Base-by-base conservation (phyloP, 2,329 filamentous ascomycete genomes). In the Catunica adiposa region DNA sequence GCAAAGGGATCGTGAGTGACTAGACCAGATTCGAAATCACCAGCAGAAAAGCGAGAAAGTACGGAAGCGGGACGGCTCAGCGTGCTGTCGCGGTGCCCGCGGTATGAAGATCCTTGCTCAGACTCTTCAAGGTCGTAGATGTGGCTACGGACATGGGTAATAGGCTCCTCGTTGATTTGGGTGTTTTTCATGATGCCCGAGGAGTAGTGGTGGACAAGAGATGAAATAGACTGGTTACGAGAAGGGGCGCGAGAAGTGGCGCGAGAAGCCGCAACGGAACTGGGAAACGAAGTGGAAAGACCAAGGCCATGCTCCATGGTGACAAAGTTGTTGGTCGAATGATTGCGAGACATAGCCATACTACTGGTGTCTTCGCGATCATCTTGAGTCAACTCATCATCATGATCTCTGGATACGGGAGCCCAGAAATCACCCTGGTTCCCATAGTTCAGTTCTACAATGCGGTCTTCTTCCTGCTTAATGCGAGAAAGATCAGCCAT, bases 41-140 rank as follows among this genome's bases (percentile, higher is more conserved):
- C 68, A 0, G 79, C 80, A 2, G 80, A 83, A 31, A 51, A 51
- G 68, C 82, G 75, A 53, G 84, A 79, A 63, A 84, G 80, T 63
- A 81, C 79, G 59, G 86, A 92, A 54, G 86, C 87, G 3, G 85
- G 81, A 69, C 89, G 78, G 65, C 89, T 95, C 34, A 87, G 84
- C 3, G 86, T 86, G 53, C 87, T 78, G 46, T 79, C 80, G 44
- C 82, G 78, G 53, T 76, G 70, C 22, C 71, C 68, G 23, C 77
- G 71, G 26, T 29, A 31, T 11, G 48, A 51, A 3, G 44, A 20
- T n/a, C 48, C 15, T n/a, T 51, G 15, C 17, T 20, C 25, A 5
- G 15, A 29, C 2, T 83, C 78, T 57, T 80, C 79, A 76, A 25
- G 67, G 26, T n/a, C 40, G 11, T 50, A 56, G n/a, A 42, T 42